Conservation (phyloP, 2,329 filamentous ascomycete genomes). For the Diaporthe longicolla region DNA sequence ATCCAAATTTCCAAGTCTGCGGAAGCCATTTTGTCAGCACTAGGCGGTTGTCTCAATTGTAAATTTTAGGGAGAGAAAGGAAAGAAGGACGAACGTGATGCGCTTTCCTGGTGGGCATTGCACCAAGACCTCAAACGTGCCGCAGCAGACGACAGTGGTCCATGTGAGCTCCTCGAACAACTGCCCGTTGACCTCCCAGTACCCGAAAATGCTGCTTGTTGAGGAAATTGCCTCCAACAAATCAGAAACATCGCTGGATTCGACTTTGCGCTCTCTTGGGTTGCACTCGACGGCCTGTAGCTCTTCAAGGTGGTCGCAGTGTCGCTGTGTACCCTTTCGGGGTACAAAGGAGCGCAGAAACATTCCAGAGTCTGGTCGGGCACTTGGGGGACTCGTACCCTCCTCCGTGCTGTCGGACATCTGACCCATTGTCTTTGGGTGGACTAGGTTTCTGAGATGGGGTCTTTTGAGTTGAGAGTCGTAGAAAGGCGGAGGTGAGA, state of each 20-base stretch:
- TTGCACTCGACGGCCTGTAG: neutral
- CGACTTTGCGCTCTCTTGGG: slow-evolving; percentile 6
- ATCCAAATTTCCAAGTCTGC: slow-evolving; percentile 35
- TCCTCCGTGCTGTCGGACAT: neutral
- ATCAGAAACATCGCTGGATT: neutral
- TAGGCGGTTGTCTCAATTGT: neutral
- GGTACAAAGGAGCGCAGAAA: neutral
- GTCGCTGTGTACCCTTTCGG: slow-evolving; percentile 18
- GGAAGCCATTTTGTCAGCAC: neutral
- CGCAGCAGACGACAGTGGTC: neutral
- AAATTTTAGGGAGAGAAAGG: neutral
- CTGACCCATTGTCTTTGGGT: neutral
- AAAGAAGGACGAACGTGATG: slow-evolving; percentile 21
- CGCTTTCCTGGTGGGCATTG: slow-evolving; percentile 10
- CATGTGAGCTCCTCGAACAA: neutral
- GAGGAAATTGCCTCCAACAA: neutral
- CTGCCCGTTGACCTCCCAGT: slow-evolving; percentile 15
- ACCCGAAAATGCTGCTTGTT: neutral
- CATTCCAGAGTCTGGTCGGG: neutral
- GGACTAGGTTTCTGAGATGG: neutral
- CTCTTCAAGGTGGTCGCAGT: slow-evolving; percentile 28
- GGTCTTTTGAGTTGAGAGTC: neutral
- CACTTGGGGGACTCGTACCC: no score
- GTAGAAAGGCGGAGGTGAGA: neutral
- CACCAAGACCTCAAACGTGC: slow-evolving; percentile 24